Base-by-base conservation (phyloP, 2,329 filamentous ascomycete species). In the Cladosporium sphaerospermum region DNA sequence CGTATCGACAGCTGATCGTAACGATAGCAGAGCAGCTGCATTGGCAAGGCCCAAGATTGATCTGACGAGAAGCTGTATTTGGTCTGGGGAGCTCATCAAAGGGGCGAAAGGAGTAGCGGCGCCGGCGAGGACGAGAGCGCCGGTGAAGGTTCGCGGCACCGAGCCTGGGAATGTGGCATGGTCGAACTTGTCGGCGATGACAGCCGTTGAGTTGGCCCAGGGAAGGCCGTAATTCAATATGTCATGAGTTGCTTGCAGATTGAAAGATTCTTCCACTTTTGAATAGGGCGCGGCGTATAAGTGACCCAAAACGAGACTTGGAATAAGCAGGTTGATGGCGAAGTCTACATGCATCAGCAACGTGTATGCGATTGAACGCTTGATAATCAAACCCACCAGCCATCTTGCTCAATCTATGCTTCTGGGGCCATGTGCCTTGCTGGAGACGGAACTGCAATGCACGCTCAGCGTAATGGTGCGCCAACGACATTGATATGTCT, bases 261-360 rank as follows among this genome's bases (percentile, higher is more conserved):
- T 96, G 80, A 99, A 97, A 0, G 92, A 97, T 71, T 99, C 93
- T 70, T 99, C 93, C 55, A 99, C 93, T 71, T 99, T 99, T 54
- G 91, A 96, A 74, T 95, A 92, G 1, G 93, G 93, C 9, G 91
- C 83, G n/a, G 52, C 52, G 18, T 62, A 61, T 9, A 70, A 52
- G 53, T 71, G 67, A 2, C 67, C 32, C 11, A 69, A 50, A 6
- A 70, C 57, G 3, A 69, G 67, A 2, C 76, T 68, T 1, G 88
- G 86, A 54, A 90, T 75, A 46, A 84, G 71, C 58, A 83, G 65
- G 50, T 73, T 68, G 39, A 85, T 64, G 13, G 76, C 54, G 28
- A 68, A 59, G 61, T 81, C 78, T 54, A 14, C 41, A 11, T 32
- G 41, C 13, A 41, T 51, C 18, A 43, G 13, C 31, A 19, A 13